Base-by-base conservation (phyloP, 345 rosid species). In the Conringia planisiliqua region DNA sequence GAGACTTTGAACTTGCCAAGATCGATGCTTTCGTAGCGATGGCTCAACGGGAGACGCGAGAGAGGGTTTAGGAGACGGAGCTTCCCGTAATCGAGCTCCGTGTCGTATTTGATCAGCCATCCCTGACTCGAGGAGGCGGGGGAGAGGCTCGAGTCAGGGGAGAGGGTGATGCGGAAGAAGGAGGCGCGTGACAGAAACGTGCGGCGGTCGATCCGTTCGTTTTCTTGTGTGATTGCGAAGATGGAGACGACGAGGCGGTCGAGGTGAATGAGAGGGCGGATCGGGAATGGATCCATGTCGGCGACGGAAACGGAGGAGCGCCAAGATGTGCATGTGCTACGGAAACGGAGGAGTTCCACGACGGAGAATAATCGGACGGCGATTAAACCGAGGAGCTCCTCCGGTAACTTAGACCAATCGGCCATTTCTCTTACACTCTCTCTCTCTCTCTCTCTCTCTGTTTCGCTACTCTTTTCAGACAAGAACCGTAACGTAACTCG, bases 321-420 rank as follows among this genome's bases (percentile, higher is more conserved):
- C 76, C 76, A 72, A 3, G 61, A 39, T 18, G 2, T 51, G 47
- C 70, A 62, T 4, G 39, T 9, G 68, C 51, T 61, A 11, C 43
- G 63, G 40, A 72, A 12, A 7, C 8, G 43, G 5, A 38, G 16
- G 61, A 72, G 12, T 27, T 68, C 63, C 1, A 72, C 0, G 55
- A 16, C 20, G 14, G 77, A 61, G 16, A 35, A 8, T 1, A 50
- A 16, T 9, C 46, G 58, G 3, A 59, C 2, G 11, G 46, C 24
- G 29, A 68, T 52, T 10, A 68, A 5, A 0, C 1, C 1, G 7
- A 68, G 62, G 4, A 68, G 16, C 3, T 54, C 72, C 10, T 26
- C 38, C 3, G 50, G 72, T 52, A 68, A n/a, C 26, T 24, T 26
- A 42, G 47, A 6, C 47, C 48, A 8, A 46, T 47, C 26, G 17